Evolutionary conservation across 441 rosid species (phyloP).

Genomic region (Pelargonium fulgidum): DNA sequence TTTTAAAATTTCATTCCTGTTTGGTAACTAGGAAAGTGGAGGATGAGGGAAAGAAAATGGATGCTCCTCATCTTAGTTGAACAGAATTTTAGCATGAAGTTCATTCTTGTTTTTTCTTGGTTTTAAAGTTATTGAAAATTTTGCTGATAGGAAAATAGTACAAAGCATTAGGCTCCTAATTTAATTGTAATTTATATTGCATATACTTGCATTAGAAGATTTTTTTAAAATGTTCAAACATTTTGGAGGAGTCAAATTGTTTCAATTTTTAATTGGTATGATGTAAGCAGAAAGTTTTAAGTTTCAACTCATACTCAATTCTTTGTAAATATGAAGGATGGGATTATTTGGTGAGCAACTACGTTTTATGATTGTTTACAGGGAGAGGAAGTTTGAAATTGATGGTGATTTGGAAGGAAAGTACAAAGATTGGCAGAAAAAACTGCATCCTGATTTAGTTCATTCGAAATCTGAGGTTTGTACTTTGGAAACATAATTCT

Average conservation of each 20-base stretch:
- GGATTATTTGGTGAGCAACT: not conserved
- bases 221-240: too few species aligned
- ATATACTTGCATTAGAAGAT: too few species aligned
- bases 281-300: too few species aligned
- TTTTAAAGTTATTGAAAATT: too few species aligned
- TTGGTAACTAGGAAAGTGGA: slow-evolving; percentile 7
- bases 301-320: too few species aligned
- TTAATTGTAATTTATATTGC: too few species aligned
- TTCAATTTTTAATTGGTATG: too few species aligned
- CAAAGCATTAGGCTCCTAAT: too few species aligned
- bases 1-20: too few species aligned
- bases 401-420: slow-evolving; percentile 54
- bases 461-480: slow-evolving; percentile 82
- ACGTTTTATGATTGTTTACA: slow-evolving; percentile 15
- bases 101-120: not conserved
- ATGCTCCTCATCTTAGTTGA: not conserved
- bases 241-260: too few species aligned
- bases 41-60: not conserved
- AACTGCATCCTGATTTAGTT: slow-evolving; percentile 92
- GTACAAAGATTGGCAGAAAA: slow-evolving; percentile 87
- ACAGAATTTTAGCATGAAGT: not conserved
- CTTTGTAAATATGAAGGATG: not conserved
- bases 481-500: not conserved
- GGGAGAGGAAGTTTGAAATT: slow-evolving; percentile 60
- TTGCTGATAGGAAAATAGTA: too few species aligned